phyloP scores from a whole-genome alignment of 139 green algal species.

The Nannochloris sp. region DNA sequence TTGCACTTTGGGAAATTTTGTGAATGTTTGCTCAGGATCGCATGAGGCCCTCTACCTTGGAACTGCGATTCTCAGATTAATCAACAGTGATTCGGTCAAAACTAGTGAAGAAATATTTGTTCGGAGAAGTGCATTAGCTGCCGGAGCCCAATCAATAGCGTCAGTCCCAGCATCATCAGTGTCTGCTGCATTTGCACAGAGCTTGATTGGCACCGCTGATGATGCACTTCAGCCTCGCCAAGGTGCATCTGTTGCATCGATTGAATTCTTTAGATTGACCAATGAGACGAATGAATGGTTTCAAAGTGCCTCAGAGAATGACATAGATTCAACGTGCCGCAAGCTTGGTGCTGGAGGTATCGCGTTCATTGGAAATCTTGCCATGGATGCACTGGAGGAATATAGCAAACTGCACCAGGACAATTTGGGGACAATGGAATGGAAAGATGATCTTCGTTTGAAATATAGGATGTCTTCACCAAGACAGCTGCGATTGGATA shows the following conservation, averaged over 20 bases:
- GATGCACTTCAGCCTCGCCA: neutral
- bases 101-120: slow-evolving; percentile 55
- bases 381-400: neutral
- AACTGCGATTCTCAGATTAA: slow-evolving; percentile 54
- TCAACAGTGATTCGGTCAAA: slow-evolving; percentile 41
- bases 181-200: slow-evolving; percentile 18
- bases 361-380: neutral
- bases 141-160: slow-evolving; percentile 24
- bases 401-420: neutral
- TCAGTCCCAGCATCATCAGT: slow-evolving; percentile 24
- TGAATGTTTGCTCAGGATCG: slow-evolving; percentile 26
- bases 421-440: too few relatives aligned
- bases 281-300: neutral
- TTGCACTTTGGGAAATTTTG: slow-evolving; percentile 39
- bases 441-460: too few relatives aligned
- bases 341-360: neutral
- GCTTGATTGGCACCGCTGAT: too few relatives aligned
- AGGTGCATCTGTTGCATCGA: neutral
- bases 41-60: slow-evolving; percentile 35
- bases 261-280: neutral
- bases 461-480: too few relatives aligned
- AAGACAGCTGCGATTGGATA: too few relatives aligned
- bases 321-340: neutral
- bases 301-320: neutral
- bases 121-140: slow-evolving; percentile 48